Base-by-base conservation (phyloP, 2,329 filamentous ascomycete species). In the Fusarium kyushuense region DNA sequence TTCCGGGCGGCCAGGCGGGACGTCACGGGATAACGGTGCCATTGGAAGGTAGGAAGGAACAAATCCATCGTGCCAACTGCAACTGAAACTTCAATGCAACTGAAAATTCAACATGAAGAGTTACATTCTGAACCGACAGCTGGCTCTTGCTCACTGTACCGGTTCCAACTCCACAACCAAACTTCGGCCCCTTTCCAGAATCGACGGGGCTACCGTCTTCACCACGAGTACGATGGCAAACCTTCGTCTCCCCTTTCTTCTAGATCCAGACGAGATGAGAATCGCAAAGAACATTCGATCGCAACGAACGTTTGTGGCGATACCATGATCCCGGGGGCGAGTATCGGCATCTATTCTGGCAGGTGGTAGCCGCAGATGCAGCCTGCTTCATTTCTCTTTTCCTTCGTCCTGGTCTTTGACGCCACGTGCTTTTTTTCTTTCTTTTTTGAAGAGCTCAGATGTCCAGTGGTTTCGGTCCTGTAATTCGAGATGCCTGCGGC, bases 11-110 rank as follows among this genome's bases (percentile, higher is more conserved):
- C 19, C 45, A 48, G 59, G 63, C 56, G 46, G 66, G 49, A 59
- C 65, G 57, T 67, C 67, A 59, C 70, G 60, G 59, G 47, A 58
- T 59, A 42, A 54, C 48, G 38, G 40, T 48, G 40, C 35, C 47
- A 61, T 59, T 35, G 38, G 43, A n/a, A 35, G 38, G 29, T 29
- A 19, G 54, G 54, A 64, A 64, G 52, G 45, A 56, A 33, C 25
- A 30, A 52, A 17, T 14, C 40, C 23, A 54, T 33, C 21, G 17
- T 27, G 16, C 23, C 49, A 54, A 38, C 30, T 32, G 17, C 42
- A 45, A 40, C 5, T n/a, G 25, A 16, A 43, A 13, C 41, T n/a
- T n/a, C n/a, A n/a, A 25, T n/a, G 41, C 14, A 40, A 40, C 19
- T 16, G 38, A 35, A 52, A 43, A 49, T 30, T 43, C 32, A 19